phyloP scores from a whole-genome alignment of 1,284 basidiomycete genomes.

The Cryptococcus sp. region DNA sequence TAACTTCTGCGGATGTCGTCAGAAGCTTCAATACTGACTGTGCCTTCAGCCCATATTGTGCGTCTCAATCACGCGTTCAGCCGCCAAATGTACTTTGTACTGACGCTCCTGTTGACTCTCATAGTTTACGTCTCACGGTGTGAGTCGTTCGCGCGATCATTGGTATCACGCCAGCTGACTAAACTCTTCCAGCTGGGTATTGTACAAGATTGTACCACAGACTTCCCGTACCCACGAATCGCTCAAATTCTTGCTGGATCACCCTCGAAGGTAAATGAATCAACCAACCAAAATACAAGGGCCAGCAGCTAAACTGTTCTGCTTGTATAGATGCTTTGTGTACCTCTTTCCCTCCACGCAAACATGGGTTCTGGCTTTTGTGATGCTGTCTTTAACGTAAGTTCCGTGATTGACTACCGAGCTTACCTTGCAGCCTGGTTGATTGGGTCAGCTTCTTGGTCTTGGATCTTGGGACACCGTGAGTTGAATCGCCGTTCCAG shows the following conservation, averaged over 20 bases:
- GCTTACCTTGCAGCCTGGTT: slow-evolving; percentile 58
- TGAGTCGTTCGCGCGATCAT: slow-evolving; percentile 37
- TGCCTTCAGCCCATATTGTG: slow-evolving; percentile 68
- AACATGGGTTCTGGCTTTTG: slow-evolving; percentile 83
- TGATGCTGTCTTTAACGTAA: slow-evolving; percentile 70
- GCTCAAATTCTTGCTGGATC: slow-evolving; percentile 87
- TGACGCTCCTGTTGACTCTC: not conserved
- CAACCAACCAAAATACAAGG: not conserved
- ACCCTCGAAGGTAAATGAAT: slow-evolving; percentile 71
- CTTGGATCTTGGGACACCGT: slow-evolving; percentile 78
- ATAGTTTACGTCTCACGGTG: slow-evolving; percentile 67
- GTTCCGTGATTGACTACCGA: slow-evolving; percentile 29
- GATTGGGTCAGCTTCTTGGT: slow-evolving; percentile 90
- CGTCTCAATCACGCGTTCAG: slow-evolving; percentile 38
- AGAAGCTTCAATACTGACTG: slow-evolving; percentile 10
- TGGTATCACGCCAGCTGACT: slow-evolving; percentile 3
- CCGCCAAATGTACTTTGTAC: not conserved
- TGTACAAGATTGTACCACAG: slow-evolving; percentile 66
- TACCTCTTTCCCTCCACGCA: slow-evolving; percentile 95
- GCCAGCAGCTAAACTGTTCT: not conserved
- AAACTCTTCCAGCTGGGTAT: slow-evolving; percentile 63
- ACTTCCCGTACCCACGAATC: slow-evolving; percentile 73
- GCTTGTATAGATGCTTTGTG: slow-evolving; percentile 67
- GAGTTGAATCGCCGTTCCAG: slow-evolving; percentile 13
- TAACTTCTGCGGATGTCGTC: slow-evolving; percentile 28